Percentiles rank a stretch among this genome's conserved stretches.
phyloP scores from a whole-genome alignment of 495 filamentous ascomycete species.

The Haplographium delicatum region DNA sequence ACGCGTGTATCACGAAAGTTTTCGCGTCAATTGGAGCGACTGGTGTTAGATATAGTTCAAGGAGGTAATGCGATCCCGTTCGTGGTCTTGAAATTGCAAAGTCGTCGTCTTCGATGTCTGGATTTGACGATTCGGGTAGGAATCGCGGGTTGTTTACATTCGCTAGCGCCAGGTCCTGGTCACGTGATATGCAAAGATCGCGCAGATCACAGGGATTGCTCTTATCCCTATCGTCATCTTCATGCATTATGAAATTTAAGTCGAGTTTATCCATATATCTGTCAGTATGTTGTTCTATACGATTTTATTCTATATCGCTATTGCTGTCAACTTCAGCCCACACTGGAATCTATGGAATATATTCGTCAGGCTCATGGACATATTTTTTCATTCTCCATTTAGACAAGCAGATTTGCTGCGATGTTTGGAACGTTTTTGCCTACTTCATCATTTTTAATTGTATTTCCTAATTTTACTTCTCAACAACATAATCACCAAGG shows the following conservation, averaged over 20 bases:
- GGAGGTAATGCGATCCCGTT: constrained; percentile 4
- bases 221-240: neutral
- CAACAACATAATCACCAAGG: constrained; percentile 4
- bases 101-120: constrained; percentile 9
- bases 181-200: constrained; percentile 6
- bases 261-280: no score
- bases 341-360: no score
- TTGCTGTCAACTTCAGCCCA: no score
- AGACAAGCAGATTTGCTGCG: no score
- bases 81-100: neutral
- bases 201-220: neutral
- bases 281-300: no score
- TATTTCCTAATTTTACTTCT: no score
- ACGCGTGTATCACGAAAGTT: constrained; percentile 4
- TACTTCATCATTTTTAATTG: no score
- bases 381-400: no score
- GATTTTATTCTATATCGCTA: no score
- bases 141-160: constrained; percentile 21
- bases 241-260: neutral
- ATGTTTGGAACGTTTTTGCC: no score
- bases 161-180: neutral
- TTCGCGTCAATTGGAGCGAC: constrained; percentile 21
- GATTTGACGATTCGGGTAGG: constrained; percentile 10
- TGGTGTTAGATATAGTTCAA: neutral
- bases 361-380: no score